Conservation (phyloP, 352 stramenopile genomes). For the Pythium rishiriense region DNA sequence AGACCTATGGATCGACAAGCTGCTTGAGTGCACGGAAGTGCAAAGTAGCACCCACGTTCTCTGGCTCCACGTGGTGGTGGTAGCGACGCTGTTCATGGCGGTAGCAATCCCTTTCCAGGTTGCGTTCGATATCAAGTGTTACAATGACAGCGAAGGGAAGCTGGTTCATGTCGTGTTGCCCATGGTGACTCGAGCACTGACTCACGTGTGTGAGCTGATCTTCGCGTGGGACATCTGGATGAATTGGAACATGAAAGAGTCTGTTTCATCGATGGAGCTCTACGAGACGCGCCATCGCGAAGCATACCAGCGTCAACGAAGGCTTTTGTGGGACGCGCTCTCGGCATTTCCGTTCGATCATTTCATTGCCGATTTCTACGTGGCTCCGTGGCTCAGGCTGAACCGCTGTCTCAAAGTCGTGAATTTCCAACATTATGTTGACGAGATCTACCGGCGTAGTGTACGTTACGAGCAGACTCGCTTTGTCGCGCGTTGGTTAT, state of each 20-base stretch:
- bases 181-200: constrained; percentile 24
- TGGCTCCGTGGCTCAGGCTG: constrained; percentile 44
- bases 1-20: constrained; percentile 51
- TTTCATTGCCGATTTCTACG: constrained; percentile 30
- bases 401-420: constrained; percentile 51
- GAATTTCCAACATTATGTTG: constrained; percentile 55
- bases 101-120: constrained; percentile 44
- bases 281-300: constrained; percentile 46
- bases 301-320: constrained; percentile 42
- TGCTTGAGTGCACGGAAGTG: constrained; percentile 49
- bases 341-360: constrained; percentile 48
- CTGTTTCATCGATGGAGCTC: constrained; percentile 40
- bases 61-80: constrained; percentile 49
- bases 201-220: constrained; percentile 41
- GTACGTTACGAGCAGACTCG: constrained; percentile 54
- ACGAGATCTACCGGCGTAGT: constrained; percentile 55
- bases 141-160: constrained; percentile 23
- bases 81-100: constrained; percentile 51
- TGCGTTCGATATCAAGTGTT: constrained; percentile 52
- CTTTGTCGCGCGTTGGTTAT: constrained; percentile 48
- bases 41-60: constrained; percentile 55
- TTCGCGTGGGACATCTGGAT: constrained; percentile 59
- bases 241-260: constrained; percentile 42
- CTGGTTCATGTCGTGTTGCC: constrained; percentile 34
- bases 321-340: constrained; percentile 42